phyloP scores from a whole-genome alignment of 805 yeast species.

The Kluyveromyces aestuarii region DNA sequence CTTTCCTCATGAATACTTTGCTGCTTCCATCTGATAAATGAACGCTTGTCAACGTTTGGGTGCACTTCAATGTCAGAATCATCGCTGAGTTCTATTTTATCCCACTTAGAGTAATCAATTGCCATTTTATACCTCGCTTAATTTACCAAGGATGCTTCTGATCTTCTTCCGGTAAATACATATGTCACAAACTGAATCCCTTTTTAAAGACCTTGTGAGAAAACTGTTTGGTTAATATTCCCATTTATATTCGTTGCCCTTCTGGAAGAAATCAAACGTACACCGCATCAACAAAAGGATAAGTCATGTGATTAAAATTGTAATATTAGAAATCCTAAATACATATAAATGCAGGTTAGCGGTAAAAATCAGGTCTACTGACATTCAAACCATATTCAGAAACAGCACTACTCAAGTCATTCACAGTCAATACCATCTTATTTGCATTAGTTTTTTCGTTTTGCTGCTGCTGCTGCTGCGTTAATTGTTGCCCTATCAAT shows the following conservation, averaged over 20 bases:
- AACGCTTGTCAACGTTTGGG: constrained; percentile 91
- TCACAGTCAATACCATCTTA: constrained; percentile 84
- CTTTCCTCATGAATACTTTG: constrained; percentile 94
- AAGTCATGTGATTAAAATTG: neutral
- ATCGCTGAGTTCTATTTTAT: constrained; percentile 88
- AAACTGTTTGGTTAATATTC: no score
- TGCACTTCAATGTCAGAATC: constrained; percentile 97
- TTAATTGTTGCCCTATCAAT: constrained; percentile 47
- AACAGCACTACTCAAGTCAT: constrained; percentile 85
- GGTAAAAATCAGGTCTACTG: constrained; percentile 87
- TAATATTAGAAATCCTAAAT: neutral
- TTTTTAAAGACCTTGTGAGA: no score
- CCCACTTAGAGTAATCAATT: constrained; percentile 97
- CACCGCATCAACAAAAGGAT: neutral
- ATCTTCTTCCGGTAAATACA: no score
- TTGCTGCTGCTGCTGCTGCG: constrained; percentile 36
- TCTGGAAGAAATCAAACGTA: neutral
- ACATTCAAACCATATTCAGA: constrained; percentile 89
- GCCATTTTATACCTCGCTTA: constrained; percentile 39
- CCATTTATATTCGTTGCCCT: neutral
- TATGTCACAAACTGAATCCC: no score
- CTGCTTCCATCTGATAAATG: constrained; percentile 94
- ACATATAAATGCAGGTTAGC: constrained; percentile 32
- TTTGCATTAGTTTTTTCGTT: constrained; percentile 37
- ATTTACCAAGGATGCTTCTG: no score